phyloP scores from a whole-genome alignment of 805 yeast species.

The Metschnikowia cubensis region DNA sequence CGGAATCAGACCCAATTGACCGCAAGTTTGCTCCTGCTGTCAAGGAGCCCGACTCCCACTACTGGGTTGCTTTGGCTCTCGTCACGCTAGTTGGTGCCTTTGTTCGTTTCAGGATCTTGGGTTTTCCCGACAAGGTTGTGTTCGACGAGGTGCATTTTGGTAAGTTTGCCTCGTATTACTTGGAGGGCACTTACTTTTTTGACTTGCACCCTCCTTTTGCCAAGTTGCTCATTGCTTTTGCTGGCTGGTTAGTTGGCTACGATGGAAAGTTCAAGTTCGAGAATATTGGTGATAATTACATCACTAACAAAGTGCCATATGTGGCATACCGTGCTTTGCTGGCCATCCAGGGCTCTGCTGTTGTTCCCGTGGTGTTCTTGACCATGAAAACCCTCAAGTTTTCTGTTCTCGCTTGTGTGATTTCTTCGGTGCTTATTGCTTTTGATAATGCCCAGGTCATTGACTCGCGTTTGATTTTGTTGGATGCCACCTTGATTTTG shows the following conservation, averaged over 20 bases:
- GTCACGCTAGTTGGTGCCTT: constrained; percentile 43
- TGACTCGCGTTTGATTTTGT: constrained; percentile 84
- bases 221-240: constrained; percentile 82
- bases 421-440: constrained; percentile 71
- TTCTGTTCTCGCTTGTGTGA: constrained; percentile 70
- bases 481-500: constrained; percentile 85
- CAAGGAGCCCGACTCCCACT: constrained; percentile 28
- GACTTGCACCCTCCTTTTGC: constrained; percentile 99
- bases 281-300: constrained; percentile 78
- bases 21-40: not conserved
- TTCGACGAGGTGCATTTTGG: constrained; percentile 89
- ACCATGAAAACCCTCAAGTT: constrained; percentile 85
- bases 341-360: constrained; percentile 76
- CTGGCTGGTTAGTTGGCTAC: constrained; percentile 86
- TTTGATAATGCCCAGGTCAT: constrained; percentile 88
- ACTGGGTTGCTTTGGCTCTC: constrained; percentile 31
- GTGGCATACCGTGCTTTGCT: constrained; percentile 74
- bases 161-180: constrained; percentile 77
- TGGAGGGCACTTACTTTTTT: constrained; percentile 87
- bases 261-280: constrained; percentile 92
- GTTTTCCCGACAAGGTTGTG: constrained; percentile 70
- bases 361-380: constrained; percentile 78
- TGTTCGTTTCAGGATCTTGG: constrained; percentile 58
- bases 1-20: not conserved
- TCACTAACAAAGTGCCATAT: constrained; percentile 78